Conservation (phyloP, 805 yeast genomes). For the Candida ponderosae region DNA sequence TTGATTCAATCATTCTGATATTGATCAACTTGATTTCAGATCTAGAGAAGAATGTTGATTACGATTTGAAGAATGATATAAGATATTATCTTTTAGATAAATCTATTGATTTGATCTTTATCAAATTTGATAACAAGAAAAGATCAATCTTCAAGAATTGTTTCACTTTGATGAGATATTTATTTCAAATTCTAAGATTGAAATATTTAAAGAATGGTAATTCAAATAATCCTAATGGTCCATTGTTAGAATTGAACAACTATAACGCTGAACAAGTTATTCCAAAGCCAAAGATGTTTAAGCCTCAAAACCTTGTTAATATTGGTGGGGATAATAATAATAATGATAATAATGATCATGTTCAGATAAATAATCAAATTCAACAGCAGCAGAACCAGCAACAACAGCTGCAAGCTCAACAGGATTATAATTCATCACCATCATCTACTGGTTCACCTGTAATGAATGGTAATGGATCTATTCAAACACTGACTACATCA, state of each 20-base stretch:
- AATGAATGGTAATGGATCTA: background rate
- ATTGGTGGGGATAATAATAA: too few species aligned
- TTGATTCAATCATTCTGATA: conserved; percentile 47
- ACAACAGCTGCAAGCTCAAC: background rate
- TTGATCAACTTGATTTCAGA: conserved; percentile 47
- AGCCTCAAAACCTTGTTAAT: too few species aligned
- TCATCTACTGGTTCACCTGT: conserved; percentile 2
- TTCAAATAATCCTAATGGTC: conserved; percentile 1
- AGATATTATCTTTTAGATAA: conserved; percentile 23
- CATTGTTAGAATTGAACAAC: conserved; percentile 15
- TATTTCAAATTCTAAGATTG: conserved; percentile 23
- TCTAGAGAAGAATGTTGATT: conserved; percentile 26
- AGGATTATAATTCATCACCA: conserved; percentile 2
- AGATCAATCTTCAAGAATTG: conserved; percentile 25
- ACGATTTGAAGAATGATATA: conserved; percentile 25
- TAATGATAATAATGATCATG: background rate
- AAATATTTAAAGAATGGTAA: conserved; percentile 19
- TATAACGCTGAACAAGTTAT: conserved; percentile 18
- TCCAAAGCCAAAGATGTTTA: conserved; percentile 14
- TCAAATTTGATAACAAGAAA: conserved; percentile 24
- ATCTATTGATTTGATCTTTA: conserved; percentile 22
- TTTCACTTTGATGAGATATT: conserved; percentile 22
- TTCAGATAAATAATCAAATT: too few species aligned
- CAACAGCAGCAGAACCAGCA: too few species aligned
- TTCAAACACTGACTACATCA: conserved; percentile 17